phyloP scores from a whole-genome alignment of 1,139 yeast species.

The Nakaseomyces nivariensis region DNA sequence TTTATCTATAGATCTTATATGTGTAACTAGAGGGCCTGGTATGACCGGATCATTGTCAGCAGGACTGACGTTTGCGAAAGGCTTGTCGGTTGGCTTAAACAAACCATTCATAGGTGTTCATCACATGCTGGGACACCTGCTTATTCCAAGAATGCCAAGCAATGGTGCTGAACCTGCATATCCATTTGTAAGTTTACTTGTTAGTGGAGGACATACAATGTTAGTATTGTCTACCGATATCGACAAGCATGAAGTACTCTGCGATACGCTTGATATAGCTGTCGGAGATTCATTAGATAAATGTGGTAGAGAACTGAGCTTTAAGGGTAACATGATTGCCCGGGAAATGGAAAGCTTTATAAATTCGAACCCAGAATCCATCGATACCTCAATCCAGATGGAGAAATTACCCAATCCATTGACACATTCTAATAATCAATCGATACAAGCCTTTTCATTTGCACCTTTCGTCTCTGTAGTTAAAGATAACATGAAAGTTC shows the following conservation, averaged over 20 bases:
- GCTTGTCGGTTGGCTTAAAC: constrained; percentile 67
- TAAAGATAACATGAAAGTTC: constrained; percentile 28
- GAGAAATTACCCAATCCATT: constrained; percentile 43
- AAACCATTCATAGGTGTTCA: constrained; percentile 83
- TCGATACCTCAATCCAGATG: constrained; percentile 13
- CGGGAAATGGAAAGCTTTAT: constrained; percentile 63
- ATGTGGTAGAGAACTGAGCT: constrained; percentile 78
- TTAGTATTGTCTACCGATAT: constrained; percentile 58
- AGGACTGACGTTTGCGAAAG: constrained; percentile 79
- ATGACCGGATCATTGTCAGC: constrained; percentile 84
- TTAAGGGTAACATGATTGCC: constrained; percentile 77
- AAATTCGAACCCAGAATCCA: constrained; percentile 25
- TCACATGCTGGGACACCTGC: constrained; percentile 89
- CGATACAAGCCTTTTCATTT: constrained; percentile 55
- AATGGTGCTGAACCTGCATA: constrained; percentile 36
- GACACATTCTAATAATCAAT: constrained; percentile 37
- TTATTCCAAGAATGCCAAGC: constrained; percentile 50
- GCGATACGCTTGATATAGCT: constrained; percentile 78
- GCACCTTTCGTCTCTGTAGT: constrained; percentile 63
- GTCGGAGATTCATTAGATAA: constrained; percentile 92
- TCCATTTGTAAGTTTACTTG: constrained; percentile 74
- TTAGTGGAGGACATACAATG: constrained; percentile 94
- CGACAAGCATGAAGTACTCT: constrained; percentile 58
- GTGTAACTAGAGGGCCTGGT: constrained; percentile 96
- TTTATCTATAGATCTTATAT: constrained; percentile 58